Base-by-base conservation (phyloP, 73 alveolate species). In the Paramecium sonneborni region DNA sequence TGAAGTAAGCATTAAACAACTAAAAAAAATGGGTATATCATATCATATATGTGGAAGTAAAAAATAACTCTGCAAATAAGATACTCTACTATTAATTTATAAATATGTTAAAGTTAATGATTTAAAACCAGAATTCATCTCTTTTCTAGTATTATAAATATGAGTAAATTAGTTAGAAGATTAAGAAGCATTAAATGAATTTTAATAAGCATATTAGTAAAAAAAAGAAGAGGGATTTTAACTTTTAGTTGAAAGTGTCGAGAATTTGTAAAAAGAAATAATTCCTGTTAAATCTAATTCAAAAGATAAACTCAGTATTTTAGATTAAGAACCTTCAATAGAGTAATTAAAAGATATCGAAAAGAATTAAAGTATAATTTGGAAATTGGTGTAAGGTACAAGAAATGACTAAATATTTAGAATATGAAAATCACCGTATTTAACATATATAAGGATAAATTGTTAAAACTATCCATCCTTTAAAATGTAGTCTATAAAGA, bases 81-180 rank as follows among this genome's bases (percentile, higher is more conserved):
- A 72, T 72, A 38, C 86, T 20, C 23, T 72, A 32, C 62, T 32
- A 3, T 14, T 72, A 15, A 35, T 72, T 21, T 72, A 35, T 72
- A 72, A 72, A 72, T 72, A 72, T 72, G 86, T 72, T 35, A 72
- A 72, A 35, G 55, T 21, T 9, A 72, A 72, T 72, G 55, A 72
- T 28, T 18, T 72, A 30, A 72, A 72, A 72, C 55, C 57, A 8
- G 86, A 72, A 72, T 72, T 72, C 57, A 15, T 72, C 11, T 35
- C 38, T 2, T 72, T 72, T 72, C 35, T 72, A 72, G 86, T 72
- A 72, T 34, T 21, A 72, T 23, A 21, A 35, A 15, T 14, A 34
- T 34, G 38, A 72, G 24, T 35, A 35, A 72, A 32, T 34, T 72
- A 72, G 86, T 21, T 72, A 28, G 86, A 72, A 34, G 86, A 72